Evolutionary conservation across 805 yeast genomes (phyloP).

Genomic region (Candida sanyiensis): DNA sequence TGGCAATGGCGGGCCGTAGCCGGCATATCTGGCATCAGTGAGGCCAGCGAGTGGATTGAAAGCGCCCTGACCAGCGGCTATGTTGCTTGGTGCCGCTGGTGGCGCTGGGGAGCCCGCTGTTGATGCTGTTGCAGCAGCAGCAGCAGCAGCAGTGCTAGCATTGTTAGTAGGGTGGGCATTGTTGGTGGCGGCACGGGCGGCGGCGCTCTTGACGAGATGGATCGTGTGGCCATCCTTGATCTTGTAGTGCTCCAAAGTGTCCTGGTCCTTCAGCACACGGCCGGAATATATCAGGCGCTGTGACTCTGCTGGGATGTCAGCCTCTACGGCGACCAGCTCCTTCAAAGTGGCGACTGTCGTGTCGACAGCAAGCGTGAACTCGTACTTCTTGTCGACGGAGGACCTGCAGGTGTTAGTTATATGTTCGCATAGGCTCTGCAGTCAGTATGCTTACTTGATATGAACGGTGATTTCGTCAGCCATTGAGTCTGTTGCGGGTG

Average conservation of each 20-base stretch:
- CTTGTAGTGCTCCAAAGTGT: conserved; percentile 69
- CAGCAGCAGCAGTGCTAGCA: conserved; percentile 38
- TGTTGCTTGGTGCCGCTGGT: conserved; percentile 56
- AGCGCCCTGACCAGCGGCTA: conserved; percentile 84
- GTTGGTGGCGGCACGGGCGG: conserved; percentile 28
- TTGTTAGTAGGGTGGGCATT: conserved; percentile 21
- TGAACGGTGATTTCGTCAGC: conserved; percentile 19
- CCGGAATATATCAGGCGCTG: conserved; percentile 94
- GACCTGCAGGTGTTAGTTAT: conserved; percentile 14
- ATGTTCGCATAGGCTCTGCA: not conserved
- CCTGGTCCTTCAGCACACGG: conserved; percentile 81
- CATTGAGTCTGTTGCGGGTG: conserved; percentile 10
- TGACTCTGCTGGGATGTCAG: conserved; percentile 66
- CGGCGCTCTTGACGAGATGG: conserved; percentile 84
- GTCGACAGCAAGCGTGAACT: conserved; percentile 47
- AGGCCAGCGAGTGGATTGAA: conserved; percentile 88
- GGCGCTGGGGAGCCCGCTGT: conserved; percentile 22
- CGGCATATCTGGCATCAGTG: conserved; percentile 95
- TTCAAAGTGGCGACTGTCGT: conserved; percentile 67
- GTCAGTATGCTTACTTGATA: conserved; percentile 18
- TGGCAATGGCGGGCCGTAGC: conserved; percentile 75
- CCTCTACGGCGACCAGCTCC: conserved; percentile 48
- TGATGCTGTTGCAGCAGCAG: conserved; percentile 19
- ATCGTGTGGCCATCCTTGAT: conserved; percentile 82
- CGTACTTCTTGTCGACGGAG: conserved; percentile 76